phyloP scores from a whole-genome alignment of 768 basidiomycete genomes.

The Amanita inopinata region DNA sequence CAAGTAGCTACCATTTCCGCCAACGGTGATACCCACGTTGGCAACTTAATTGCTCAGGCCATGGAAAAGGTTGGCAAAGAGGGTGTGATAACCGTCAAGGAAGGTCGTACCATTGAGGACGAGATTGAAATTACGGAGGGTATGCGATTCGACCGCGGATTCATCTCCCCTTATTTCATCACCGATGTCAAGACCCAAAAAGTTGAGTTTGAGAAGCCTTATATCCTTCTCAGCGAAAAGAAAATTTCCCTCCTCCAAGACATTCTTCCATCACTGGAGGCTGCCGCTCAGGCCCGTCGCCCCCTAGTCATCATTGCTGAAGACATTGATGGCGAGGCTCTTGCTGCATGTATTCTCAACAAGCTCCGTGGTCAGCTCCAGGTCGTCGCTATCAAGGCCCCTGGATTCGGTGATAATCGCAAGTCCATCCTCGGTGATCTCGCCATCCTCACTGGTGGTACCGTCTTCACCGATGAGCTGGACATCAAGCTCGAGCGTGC shows the following conservation, averaged over 20 bases:
- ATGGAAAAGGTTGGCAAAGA: slow-evolving; percentile 99
- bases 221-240: slow-evolving; percentile 92
- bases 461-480: slow-evolving; percentile 93
- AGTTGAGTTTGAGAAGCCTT: slow-evolving; percentile 95
- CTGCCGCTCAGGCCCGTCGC: slow-evolving; percentile 69
- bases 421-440: slow-evolving; percentile 96
- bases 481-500: slow-evolving; percentile 96
- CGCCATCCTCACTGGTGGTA: slow-evolving; percentile 94
- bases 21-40: slow-evolving; percentile 77
- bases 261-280: slow-evolving; percentile 86
- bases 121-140: slow-evolving; percentile 99
- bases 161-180: slow-evolving; percentile 96
- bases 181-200: slow-evolving; percentile 96
- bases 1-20: slow-evolving; percentile 97
- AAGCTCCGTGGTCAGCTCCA: slow-evolving; percentile 97
- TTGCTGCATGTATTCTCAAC: slow-evolving; percentile 97
- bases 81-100: slow-evolving; percentile 99
- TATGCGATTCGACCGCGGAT: slow-evolving; percentile 99
- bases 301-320: slow-evolving; percentile 96
- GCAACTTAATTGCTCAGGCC: slow-evolving; percentile 91
- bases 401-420: slow-evolving; percentile 98
- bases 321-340: slow-evolving; percentile 95
- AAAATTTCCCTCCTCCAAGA: slow-evolving; percentile 95
- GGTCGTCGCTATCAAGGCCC: slow-evolving; percentile 92
- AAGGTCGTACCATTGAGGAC: slow-evolving; percentile 95